Base-by-base conservation (phyloP, 371 early-diverging fungal species). In the Mycotypha africana region DNA sequence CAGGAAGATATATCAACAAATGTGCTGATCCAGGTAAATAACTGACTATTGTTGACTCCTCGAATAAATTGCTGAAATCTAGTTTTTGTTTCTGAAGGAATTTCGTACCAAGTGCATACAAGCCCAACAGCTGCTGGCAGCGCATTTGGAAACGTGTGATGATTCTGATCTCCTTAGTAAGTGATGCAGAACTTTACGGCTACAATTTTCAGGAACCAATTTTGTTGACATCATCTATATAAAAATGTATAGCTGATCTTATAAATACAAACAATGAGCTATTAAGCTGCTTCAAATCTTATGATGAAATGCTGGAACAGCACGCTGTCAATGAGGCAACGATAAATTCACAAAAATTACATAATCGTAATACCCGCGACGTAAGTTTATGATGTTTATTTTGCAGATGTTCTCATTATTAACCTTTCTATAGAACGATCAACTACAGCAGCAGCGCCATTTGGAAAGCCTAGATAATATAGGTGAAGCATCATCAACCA, bases 261-360 rank as follows among this genome's bases (percentile, higher is more conserved):
- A 45, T 74, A 38, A 63, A 67, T 36, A 65, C 70, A 24, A 74
- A 74, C 38, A 62, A 61, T 33, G 74, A 74, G 25, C 48, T 74
- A 9, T 42, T 69, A 4, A 65, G 47, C 15, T 56, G 56, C 25
- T 74, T 74, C 51, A 74, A 70, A 32, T 60, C 74, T 8, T 74
- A 74, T 52, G 70, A 74, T 38, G 74, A 74, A 44, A 70, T 70
- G 74, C 33, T 74, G 39, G 74, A 74, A 44, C 65, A 58, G 22
- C 42, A 57, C 25, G 62, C 67, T 23, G 26, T 74, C 38, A 57
- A 51, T 38, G 51, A 56, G 30, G 74, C 74, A 14, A 69, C 63
- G 4, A 43, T 42, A 2, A 65, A 67, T 42, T 71, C 72, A 12
- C 58, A 60, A 23, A 25, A 53, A 8, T 47, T 67, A 26, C 44